Base-by-base conservation (phyloP, 371 early-diverging fungal species). In the Rhizopus delemar region DNA sequence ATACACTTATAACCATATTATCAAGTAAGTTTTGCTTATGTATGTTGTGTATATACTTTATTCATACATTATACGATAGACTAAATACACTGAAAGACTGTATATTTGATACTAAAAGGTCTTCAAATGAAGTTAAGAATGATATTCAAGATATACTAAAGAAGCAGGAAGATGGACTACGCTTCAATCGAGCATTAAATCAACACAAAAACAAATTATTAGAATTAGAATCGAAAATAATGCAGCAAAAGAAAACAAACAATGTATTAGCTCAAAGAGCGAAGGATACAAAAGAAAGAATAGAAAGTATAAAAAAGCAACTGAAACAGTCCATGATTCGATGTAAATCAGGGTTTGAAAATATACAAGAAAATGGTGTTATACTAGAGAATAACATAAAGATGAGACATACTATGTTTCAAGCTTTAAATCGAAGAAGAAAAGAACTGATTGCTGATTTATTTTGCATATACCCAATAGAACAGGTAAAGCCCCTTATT, bases 381-480 rank as follows among this genome's bases (percentile, higher is more conserved):
- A 66, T 75, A 12, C 59, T 81, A 54, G 73, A 76, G 33, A 74
- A 72, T 28, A 84, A 78, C 57, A 72, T 72, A 31, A 68, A 80
- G 33, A 82, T 81, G 69, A 73, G 78, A 34, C 74, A 73, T 33
- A 55, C 62, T 28, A 63, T 72, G 6, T 61, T 78, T 41, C 69
- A 73, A 46, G 62, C 83, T 54, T 63, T 74, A 54, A 70, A 75
- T 12, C 61, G 71, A 34, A 75, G 78, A 49, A 74, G 81, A 41
- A 83, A 78, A 50, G 80, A 83, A 38, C 61, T 88, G 15, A 82
- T 88, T 35, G 78, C 79, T 3, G 86, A 84, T 58, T 55, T 87
- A 51, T 81, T 80, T 48, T 75, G 75, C 11, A 84, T 90, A 51
- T 90, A 83, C 68, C 88, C 87, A 8, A 84, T 90, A 41, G 83